phyloP scores from a whole-genome alignment of 164 flowering plant species.

The Magnolia officinalis region DNA sequence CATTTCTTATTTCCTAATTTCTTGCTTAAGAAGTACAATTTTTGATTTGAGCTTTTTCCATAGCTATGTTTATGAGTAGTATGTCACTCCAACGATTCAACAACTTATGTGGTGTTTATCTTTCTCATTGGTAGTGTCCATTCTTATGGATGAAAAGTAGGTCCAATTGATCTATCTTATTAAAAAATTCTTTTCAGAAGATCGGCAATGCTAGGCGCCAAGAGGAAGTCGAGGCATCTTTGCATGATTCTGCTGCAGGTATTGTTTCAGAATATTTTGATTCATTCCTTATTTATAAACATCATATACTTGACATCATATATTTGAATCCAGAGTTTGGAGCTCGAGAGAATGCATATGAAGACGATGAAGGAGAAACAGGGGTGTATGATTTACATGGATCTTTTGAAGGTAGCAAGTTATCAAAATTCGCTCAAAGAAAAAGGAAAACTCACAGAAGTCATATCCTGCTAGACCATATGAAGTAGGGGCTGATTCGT shows the following conservation, averaged over 20 bases:
- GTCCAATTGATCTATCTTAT: background rate
- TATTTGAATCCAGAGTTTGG: conserved; percentile 36
- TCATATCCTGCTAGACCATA: conserved; percentile 43
- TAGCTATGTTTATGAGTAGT: too few species aligned
- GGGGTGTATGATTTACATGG: conserved; percentile 55
- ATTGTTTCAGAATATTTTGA: conserved; percentile 7
- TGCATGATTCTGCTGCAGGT: conserved; percentile 64
- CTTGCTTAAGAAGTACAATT: background rate
- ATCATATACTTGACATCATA: conserved; percentile 11
- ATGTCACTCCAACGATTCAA: too few species aligned
- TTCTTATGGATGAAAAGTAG: too few species aligned
- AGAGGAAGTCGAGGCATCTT: conserved; percentile 73
- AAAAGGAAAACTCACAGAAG: conserved; percentile 45
- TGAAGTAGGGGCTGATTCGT: conserved; percentile 49
- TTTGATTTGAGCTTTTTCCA: too few species aligned
- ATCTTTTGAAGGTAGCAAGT: conserved; percentile 47
- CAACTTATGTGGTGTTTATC: too few species aligned
- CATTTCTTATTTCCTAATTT: background rate
- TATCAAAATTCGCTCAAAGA: conserved; percentile 51
- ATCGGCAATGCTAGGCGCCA: conserved; percentile 41
- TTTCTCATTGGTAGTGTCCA: too few species aligned
- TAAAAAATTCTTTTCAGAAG: conserved; percentile 42
- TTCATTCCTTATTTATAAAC: background rate
- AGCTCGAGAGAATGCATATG: conserved; percentile 49
- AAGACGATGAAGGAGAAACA: conserved; percentile 83